Percentiles rank a stretch among this genome's conserved stretches.
These are phyloP conservation scores for Aspergillus sp. DNA, from an alignment of 2,329 filamentous ascomycete species.

Conservation along the genomic window DNA sequence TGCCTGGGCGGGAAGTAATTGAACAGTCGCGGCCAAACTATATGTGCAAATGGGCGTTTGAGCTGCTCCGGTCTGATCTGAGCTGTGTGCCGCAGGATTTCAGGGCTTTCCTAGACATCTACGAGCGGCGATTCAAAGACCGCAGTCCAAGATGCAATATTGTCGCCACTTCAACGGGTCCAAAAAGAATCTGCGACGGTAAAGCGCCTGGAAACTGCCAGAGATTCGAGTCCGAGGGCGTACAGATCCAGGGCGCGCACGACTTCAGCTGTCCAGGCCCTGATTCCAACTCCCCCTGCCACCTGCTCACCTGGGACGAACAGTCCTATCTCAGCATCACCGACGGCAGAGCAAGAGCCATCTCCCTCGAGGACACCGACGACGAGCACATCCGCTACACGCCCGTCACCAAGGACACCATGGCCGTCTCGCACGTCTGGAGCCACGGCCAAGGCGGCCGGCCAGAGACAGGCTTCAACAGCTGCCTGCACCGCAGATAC, in stretches of 20 bases:
- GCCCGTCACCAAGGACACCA: slow-evolving; percentile 8
- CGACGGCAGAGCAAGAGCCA: slow-evolving; percentile 7
- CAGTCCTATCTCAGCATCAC: slow-evolving; percentile 13
- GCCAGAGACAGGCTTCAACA: slow-evolving; percentile 24
- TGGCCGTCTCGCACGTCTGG: slow-evolving; percentile 28
- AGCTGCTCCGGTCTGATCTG: slow-evolving; percentile 18
- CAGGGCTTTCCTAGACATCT: slow-evolving; percentile 12
- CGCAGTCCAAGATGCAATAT: slow-evolving; percentile 15
- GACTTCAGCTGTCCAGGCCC: slow-evolving; percentile 7
- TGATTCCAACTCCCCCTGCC: slow-evolving; percentile 6
- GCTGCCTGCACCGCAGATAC: slow-evolving; percentile 26
- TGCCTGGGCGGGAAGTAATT: slow-evolving; percentile 1
- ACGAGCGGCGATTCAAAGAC: slow-evolving; percentile 10
- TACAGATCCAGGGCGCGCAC: slow-evolving; percentile 18
- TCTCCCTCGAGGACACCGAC: slow-evolving; percentile 5
- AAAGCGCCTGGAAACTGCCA: slow-evolving; percentile 16
- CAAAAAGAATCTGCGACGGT: slow-evolving; percentile 13
- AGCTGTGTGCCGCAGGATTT: slow-evolving; percentile 18
- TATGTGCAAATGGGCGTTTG: slow-evolving; percentile 23
- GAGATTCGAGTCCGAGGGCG: slow-evolving; percentile 16
- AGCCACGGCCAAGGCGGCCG: slow-evolving; percentile 26
- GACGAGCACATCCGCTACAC: slow-evolving; percentile 10
- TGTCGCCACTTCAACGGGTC: neutral
- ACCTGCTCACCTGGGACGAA: slow-evolving; percentile 15
- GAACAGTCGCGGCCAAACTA: slow-evolving; percentile 2